These are phyloP conservation scores for Arthrobotrys iridis DNA, from an alignment of 2,329 filamentous ascomycete species.

Conservation along the genomic window DNA sequence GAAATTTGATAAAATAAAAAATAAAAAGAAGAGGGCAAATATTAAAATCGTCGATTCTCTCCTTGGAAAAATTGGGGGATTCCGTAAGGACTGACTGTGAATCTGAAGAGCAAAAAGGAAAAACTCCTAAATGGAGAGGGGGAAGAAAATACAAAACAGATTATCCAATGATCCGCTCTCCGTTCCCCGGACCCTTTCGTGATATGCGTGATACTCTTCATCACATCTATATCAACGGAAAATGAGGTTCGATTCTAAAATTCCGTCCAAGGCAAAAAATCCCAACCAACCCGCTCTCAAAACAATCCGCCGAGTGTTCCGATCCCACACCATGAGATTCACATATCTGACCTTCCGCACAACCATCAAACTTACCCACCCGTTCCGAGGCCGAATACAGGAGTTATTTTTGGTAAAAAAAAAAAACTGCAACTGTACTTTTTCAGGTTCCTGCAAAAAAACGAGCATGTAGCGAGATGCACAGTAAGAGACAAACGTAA, in stretches of 20 bases:
- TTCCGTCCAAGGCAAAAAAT: background rate
- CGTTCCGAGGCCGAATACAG: slow-evolving; percentile 9
- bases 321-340: background rate
- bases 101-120: background rate
- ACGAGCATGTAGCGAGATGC: background rate
- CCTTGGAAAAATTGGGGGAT: background rate
- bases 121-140: too few relatives aligned
- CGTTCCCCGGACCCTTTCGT: background rate
- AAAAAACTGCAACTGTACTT: slow-evolving; percentile 3
- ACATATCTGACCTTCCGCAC: background rate
- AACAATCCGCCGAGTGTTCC: background rate
- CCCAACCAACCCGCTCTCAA: background rate
- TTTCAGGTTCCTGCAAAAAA: background rate
- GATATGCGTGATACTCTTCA: background rate
- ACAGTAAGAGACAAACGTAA: background rate
- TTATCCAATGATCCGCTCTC: too few relatives aligned
- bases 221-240: background rate
- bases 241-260: background rate
- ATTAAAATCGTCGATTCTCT: slow-evolving; percentile 12
- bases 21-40: background rate
- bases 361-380: background rate
- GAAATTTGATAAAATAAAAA: background rate
- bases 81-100: background rate
- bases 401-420: background rate
- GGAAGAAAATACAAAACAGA: too few relatives aligned